phyloP scores from a whole-genome alignment of 306 rosid species.

The Astragalus glycyphyllos region DNA sequence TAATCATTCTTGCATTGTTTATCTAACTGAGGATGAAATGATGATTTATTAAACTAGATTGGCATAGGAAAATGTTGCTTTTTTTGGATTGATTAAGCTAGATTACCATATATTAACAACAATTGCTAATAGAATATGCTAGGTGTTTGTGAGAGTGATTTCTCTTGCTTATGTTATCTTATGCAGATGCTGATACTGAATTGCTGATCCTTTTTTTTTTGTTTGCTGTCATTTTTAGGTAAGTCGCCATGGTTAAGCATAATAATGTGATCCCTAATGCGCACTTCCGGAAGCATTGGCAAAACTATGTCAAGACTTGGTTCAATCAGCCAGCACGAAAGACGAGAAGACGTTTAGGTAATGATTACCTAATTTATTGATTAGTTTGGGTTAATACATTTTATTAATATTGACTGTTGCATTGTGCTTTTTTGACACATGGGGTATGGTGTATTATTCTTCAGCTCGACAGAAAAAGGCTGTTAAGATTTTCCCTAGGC shows the following conservation, averaged over 20 bases:
- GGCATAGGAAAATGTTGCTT: too few relatives aligned
- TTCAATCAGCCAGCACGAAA: conserved; percentile 75
- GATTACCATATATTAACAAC: neutral
- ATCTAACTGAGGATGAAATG: neutral
- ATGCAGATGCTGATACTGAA: neutral
- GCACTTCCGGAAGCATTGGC: conserved; percentile 78
- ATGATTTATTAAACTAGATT: too few relatives aligned
- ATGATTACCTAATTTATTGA: neutral
- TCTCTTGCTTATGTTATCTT: neutral
- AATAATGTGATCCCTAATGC: conserved; percentile 67
- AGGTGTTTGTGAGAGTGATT: neutral
- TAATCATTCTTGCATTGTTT: neutral
- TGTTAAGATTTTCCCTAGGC: conserved; percentile 70
- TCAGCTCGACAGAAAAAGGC: conserved; percentile 76
- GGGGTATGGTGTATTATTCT: too few relatives aligned
- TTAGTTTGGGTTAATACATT: neutral
- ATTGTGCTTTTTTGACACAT: too few relatives aligned
- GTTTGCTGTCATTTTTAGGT: conserved; percentile 34
- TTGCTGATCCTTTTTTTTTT: too few relatives aligned
- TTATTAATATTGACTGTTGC: too few relatives aligned
- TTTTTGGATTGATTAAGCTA: neutral
- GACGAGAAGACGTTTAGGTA: conserved; percentile 66
- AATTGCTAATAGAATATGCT: too few relatives aligned
- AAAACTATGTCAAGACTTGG: conserved; percentile 70
- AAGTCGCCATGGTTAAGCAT: conserved; percentile 68